Conservation (phyloP, 1,139 yeast genomes). For the Suhomyces yuchorum region DNA sequence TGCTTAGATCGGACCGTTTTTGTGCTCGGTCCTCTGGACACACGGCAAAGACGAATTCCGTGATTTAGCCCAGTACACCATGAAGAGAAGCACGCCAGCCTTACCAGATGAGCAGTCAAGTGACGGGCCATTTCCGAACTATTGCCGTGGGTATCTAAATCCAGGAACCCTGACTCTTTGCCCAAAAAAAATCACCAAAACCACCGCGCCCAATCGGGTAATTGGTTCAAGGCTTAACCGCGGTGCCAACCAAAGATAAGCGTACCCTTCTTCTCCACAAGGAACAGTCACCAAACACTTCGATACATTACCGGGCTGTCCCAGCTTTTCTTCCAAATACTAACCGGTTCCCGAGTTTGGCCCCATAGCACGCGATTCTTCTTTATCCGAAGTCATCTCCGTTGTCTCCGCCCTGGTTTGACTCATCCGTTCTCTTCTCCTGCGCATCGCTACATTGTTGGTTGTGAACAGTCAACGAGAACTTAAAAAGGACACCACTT, state of each 20-base stretch:
- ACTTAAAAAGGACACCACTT: neutral
- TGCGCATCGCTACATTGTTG: constrained; percentile 2
- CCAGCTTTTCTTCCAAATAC: neutral
- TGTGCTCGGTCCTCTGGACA: too few relatives aligned
- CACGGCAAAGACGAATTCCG: too few relatives aligned
- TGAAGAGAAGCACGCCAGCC: too few relatives aligned
- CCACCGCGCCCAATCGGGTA: neutral
- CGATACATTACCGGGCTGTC: neutral
- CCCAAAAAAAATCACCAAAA: too few relatives aligned
- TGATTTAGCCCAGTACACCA: too few relatives aligned
- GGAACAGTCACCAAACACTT: neutral
- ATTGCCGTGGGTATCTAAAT: too few relatives aligned
- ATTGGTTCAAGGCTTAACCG: neutral
- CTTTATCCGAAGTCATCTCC: neutral
- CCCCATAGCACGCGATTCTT: neutral
- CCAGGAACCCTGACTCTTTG: too few relatives aligned
- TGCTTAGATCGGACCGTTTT: too few relatives aligned
- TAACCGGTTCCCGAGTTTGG: neutral
- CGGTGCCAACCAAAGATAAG: neutral
- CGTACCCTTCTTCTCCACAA: neutral
- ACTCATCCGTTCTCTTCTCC: constrained; percentile 2
- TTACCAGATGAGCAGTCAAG: too few relatives aligned
- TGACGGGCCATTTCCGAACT: too few relatives aligned
- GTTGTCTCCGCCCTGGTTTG: neutral
- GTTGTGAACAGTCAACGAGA: neutral